Evolutionary conservation across 768 basidiomycete genomes (phyloP).

Genomic region (Leccinum obscurum): DNA sequence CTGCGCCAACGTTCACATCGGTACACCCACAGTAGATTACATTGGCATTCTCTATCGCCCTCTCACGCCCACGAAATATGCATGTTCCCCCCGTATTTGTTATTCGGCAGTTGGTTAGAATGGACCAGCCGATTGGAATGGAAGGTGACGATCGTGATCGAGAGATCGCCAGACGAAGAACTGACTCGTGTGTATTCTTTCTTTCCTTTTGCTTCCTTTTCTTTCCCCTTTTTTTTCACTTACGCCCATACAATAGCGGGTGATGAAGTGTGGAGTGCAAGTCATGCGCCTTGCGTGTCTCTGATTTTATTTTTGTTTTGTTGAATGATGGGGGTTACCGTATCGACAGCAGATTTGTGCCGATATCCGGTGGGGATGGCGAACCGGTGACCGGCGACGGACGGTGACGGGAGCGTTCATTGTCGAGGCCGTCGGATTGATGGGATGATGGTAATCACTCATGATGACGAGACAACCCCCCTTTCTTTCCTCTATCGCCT

Average conservation of each 20-base stretch:
- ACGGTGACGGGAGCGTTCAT: neutral
- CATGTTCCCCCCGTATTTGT: neutral
- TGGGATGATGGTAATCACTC: neutral
- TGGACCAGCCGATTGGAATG: neutral
- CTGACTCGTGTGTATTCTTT: neutral
- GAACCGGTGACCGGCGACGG: neutral
- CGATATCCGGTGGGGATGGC: too few relatives aligned
- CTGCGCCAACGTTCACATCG: neutral
- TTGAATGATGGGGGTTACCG: neutral
- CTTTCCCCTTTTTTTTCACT: too few relatives aligned
- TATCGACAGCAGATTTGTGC: neutral
- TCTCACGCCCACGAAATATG: neutral
- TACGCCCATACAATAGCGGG: too few relatives aligned
- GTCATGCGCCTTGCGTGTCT: neutral
- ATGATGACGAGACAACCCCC: conserved; percentile 3
- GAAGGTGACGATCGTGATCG: conserved; percentile 18
- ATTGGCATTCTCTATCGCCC: neutral
- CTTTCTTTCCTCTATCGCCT: neutral
- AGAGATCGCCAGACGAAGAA: conserved; percentile 13
- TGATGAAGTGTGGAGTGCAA: too few relatives aligned
- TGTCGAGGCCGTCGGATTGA: neutral
- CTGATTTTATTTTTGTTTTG: neutral
- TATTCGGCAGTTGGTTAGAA: neutral
- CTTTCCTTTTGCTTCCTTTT: neutral
- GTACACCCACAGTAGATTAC: neutral